Conservation (phyloP, 2,329 filamentous ascomycete species). For the Penicillium sclerotigenum region DNA sequence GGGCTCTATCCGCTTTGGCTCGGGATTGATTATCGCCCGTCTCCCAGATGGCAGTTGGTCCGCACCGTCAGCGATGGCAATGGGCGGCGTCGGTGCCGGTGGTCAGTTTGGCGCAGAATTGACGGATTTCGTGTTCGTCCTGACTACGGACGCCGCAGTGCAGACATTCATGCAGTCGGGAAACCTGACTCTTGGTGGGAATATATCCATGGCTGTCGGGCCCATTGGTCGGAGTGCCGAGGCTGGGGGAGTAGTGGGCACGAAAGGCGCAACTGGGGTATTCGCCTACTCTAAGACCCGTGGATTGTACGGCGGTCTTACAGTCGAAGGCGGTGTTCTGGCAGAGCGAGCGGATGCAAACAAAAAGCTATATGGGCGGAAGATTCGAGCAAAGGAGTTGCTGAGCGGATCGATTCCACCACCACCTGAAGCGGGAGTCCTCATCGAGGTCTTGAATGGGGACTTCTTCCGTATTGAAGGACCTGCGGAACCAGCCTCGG, state of each 20-base stretch:
- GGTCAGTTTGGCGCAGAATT: constrained; percentile 51
- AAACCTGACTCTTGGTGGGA: constrained; percentile 86
- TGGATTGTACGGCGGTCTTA: constrained; percentile 90
- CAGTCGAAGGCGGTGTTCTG: constrained; percentile 84
- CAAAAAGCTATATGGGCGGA: constrained; percentile 85
- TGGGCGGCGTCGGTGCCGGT: constrained; percentile 48
- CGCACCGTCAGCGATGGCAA: constrained; percentile 49
- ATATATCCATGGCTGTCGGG: constrained; percentile 92
- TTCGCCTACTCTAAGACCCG: constrained; percentile 98
- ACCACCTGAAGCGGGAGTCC: constrained; percentile 74
- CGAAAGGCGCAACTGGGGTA: constrained; percentile 81
- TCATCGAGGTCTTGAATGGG: constrained; percentile 74
- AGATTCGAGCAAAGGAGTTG: constrained; percentile 75
- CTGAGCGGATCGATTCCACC: constrained; percentile 73
- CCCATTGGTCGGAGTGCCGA: constrained; percentile 93
- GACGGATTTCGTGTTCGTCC: constrained; percentile 83
- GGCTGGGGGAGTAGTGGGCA: constrained; percentile 86
- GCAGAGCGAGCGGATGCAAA: constrained; percentile 95
- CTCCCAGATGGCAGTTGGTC: constrained; percentile 48
- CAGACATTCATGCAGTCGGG: constrained; percentile 90
- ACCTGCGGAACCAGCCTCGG: not conserved
- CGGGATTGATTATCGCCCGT: constrained; percentile 48
- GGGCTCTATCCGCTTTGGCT: constrained; percentile 48
- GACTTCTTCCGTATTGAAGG: not conserved
- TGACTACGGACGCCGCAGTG: constrained; percentile 85